These are phyloP conservation scores for Hypoxylon perforatum DNA, from an alignment of 495 filamentous ascomycete genomes.

Conservation along the genomic window DNA sequence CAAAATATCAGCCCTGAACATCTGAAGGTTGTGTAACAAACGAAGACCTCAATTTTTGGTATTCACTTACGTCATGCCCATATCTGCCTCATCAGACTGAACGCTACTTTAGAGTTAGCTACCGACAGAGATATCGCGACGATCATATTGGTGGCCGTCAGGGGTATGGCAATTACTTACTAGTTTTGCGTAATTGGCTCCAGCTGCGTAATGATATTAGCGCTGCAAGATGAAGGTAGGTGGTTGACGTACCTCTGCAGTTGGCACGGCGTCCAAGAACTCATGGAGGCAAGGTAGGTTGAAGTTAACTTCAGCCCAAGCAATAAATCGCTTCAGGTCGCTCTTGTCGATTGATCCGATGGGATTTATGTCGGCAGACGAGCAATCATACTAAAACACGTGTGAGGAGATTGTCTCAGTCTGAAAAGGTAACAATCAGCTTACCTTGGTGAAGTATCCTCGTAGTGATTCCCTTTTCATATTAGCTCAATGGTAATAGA, in stretches of 20 bases:
- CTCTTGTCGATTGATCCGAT: slow-evolving; percentile 75
- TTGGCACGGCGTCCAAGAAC: slow-evolving; percentile 81
- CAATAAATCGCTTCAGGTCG: slow-evolving; percentile 83
- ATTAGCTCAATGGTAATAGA: too few species aligned
- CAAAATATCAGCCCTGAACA: too few species aligned
- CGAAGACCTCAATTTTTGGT: too few species aligned
- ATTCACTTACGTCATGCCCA: slow-evolving; percentile 53
- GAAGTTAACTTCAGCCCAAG: slow-evolving; percentile 70
- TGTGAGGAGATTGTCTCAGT: not conserved
- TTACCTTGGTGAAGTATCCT: slow-evolving; percentile 65
- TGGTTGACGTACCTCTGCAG: slow-evolving; percentile 65
- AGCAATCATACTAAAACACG: slow-evolving; percentile 24
- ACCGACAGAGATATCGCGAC: too few species aligned
- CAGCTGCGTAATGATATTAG: slow-evolving; percentile 47
- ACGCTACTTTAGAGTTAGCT: slow-evolving; percentile 39
- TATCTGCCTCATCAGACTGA: slow-evolving; percentile 72
- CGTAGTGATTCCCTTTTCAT: slow-evolving; percentile 57
- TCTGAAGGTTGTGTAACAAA: too few species aligned
- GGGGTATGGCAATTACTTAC: too few species aligned
- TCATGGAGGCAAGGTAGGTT: slow-evolving; percentile 75
- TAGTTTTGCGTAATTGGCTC: slow-evolving; percentile 79
- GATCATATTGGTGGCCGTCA: too few species aligned
- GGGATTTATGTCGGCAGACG: slow-evolving; percentile 70
- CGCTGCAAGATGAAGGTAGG: too few species aligned
- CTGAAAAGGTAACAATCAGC: not conserved